Evolutionary conservation across 179 eudicot genomes (phyloP), one percentile per base, ranked within the genome.

Genomic region (Heliamphora pulchella): DNA sequence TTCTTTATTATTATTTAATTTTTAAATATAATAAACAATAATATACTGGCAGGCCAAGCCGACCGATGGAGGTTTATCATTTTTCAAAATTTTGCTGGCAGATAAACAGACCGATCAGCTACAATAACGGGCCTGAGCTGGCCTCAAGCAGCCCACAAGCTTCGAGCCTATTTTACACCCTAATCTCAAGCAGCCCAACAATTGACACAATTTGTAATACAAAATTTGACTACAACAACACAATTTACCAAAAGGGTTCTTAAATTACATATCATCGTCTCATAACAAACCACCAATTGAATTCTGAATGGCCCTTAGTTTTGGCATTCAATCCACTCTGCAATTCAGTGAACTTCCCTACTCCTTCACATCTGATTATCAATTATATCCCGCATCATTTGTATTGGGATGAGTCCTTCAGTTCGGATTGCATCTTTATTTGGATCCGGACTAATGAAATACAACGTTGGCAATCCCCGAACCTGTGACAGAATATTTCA

Each of bases 341-440:
- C 8, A 47, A 47, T 3, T 8, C 4, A 10, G 78, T 31, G 50
- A 68, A 41, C 13, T 17, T 65, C 0, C 8, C 71, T 2, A 53
- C 64, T 55, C 31, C 47, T 75, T 91, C 85, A 94, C 97, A 94
- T 90, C 39, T 92, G 89, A 76, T 87, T 94, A 31, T 96, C 91
- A 57, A 96, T 83, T 61, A 96, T 91, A 80, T 94, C 94, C 31
- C 97, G 88, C 94, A 96, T 94, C 98, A 96, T 89, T 76, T 94
- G 96, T 86, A 94, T 83, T 6, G 98, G 99, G 67, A 96, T 88
- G 77, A 96, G 96, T 67, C 99, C 99, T 89, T 96, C 99, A 4
- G 99, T 89, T 81, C 98, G 87, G 47, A 96, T 94, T 3, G 98
- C 99, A 57, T 94, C 94, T 85, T 96, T 96, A 67, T 71, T 96